phyloP scores from a whole-genome alignment of 179 eudicot species.

The Spinacia oleracea region DNA sequence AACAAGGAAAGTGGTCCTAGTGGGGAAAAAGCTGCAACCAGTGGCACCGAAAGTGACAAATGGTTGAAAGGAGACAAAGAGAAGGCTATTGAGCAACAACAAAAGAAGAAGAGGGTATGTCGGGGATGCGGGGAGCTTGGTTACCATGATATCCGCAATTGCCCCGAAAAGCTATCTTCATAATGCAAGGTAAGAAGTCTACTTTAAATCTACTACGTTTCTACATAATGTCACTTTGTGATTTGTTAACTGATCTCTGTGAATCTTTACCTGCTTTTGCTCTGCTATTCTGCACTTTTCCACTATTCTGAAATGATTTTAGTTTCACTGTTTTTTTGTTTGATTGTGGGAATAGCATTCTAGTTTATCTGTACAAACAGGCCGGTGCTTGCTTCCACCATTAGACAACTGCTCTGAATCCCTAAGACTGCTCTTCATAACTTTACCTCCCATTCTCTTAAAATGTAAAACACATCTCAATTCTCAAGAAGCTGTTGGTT shows the following conservation, averaged over 20 bases:
- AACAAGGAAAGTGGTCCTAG: neutral
- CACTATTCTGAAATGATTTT: too few relatives aligned
- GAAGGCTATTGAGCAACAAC: neutral
- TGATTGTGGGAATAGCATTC: too few relatives aligned
- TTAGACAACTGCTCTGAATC: slow-evolving; percentile 24
- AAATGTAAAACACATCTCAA: slow-evolving; percentile 5
- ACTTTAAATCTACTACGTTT: too few relatives aligned
- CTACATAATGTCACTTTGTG: too few relatives aligned
- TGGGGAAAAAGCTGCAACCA: neutral
- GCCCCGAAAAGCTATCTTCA: too few relatives aligned
- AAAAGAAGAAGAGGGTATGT: neutral
- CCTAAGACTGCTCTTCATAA: slow-evolving; percentile 39
- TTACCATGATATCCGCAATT: neutral
- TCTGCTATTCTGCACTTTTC: too few relatives aligned
- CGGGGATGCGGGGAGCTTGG: neutral
- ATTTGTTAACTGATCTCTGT: too few relatives aligned
- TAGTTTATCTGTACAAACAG: too few relatives aligned
- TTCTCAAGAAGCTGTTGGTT: neutral
- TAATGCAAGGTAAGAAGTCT: too few relatives aligned
- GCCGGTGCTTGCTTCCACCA: too few relatives aligned
- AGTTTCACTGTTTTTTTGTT: too few relatives aligned
- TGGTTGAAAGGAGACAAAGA: neutral
- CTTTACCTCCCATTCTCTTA: slow-evolving; percentile 36
- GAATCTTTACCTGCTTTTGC: too few relatives aligned
- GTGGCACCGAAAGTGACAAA: neutral